phyloP scores from a whole-genome alignment of 2,329 filamentous ascomycete genomes.

The Botrytis fragariae region DNA sequence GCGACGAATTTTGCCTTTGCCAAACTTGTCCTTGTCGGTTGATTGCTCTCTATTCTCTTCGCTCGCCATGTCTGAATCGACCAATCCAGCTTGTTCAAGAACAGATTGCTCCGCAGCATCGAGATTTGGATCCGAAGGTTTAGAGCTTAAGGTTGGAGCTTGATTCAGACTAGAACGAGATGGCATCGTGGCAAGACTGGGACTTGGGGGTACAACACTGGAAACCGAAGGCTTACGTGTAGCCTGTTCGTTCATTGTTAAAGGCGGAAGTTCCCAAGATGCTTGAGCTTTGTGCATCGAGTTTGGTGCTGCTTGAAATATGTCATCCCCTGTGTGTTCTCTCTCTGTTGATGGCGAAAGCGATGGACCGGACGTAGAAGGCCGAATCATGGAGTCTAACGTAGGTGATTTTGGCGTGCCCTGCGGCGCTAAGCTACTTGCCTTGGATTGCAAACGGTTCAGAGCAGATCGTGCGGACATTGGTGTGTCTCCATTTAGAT shows the following conservation, averaged over 20 bases:
- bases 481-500: conserved; percentile 26
- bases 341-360: conserved; percentile 35
- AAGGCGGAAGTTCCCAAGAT: conserved; percentile 46
- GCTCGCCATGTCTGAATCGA: conserved; percentile 48
- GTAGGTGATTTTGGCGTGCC: conserved; percentile 42
- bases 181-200: conserved; percentile 35
- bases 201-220: conserved; percentile 40
- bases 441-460: conserved; percentile 40
- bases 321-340: conserved; percentile 45
- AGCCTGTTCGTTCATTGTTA: conserved; percentile 40
- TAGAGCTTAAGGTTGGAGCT: conserved; percentile 35
- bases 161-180: conserved; percentile 39
- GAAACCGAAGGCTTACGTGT: conserved; percentile 46
- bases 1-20: conserved; percentile 61
- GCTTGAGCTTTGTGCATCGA: conserved; percentile 44
- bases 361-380: conserved; percentile 37
- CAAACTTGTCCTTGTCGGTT: conserved; percentile 38
- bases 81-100: conserved; percentile 64
- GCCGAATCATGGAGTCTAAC: conserved; percentile 37
- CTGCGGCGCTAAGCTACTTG: conserved; percentile 40
- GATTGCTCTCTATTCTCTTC: conserved; percentile 37
- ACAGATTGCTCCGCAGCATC: conserved; percentile 68
- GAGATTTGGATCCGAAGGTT: conserved; percentile 25
- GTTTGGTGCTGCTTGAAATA: conserved; percentile 50
- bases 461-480: conserved; percentile 36